Evolutionary conservation across 768 basidiomycete species (phyloP).

Genomic region (Lentinula aciculospora): DNA sequence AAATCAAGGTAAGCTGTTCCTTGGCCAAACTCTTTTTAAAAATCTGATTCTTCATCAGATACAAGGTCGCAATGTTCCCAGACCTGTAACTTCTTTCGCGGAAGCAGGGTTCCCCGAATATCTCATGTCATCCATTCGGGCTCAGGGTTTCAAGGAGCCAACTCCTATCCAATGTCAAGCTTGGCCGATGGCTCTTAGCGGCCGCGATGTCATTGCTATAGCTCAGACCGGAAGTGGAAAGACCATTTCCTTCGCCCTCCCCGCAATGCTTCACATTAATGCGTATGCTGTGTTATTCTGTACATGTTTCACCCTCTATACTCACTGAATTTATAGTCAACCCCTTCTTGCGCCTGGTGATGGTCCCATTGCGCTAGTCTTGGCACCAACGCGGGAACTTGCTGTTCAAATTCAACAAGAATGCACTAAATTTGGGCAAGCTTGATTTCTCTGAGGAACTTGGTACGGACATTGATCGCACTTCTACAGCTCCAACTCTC

Average conservation of each 20-base stretch:
- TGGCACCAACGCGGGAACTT: conserved; percentile 96
- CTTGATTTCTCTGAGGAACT: conserved; percentile 8
- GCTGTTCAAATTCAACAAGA: conserved; percentile 99
- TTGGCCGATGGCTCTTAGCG: conserved; percentile 98
- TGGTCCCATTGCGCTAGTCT: conserved; percentile 93
- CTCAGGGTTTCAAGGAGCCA: conserved; percentile 87
- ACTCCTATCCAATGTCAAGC: conserved; percentile 98
- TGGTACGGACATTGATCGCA: conserved; percentile 4
- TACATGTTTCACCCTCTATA: background rate
- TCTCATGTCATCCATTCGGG: conserved; percentile 85
- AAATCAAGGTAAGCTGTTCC: conserved; percentile 66
- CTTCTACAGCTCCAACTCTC: conserved; percentile 66
- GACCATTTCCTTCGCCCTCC: conserved; percentile 96
- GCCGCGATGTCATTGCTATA: conserved; percentile 92
- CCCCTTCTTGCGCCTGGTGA: conserved; percentile 90
- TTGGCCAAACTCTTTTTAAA: background rate
- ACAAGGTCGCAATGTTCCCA: conserved; percentile 82
- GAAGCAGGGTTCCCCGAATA: conserved; percentile 97
- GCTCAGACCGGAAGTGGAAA: conserved; percentile 99
- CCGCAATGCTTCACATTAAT: conserved; percentile 99
- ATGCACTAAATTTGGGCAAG: conserved; percentile 94
- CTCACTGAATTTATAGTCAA: conserved; percentile 47
- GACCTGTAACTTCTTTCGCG: conserved; percentile 88
- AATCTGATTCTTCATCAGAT: conserved; percentile 39
- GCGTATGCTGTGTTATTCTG: conserved; percentile 53